phyloP scores from a whole-genome alignment of 176 grass and related monocot genomes.

The Tillandsia leiboldiana region DNA sequence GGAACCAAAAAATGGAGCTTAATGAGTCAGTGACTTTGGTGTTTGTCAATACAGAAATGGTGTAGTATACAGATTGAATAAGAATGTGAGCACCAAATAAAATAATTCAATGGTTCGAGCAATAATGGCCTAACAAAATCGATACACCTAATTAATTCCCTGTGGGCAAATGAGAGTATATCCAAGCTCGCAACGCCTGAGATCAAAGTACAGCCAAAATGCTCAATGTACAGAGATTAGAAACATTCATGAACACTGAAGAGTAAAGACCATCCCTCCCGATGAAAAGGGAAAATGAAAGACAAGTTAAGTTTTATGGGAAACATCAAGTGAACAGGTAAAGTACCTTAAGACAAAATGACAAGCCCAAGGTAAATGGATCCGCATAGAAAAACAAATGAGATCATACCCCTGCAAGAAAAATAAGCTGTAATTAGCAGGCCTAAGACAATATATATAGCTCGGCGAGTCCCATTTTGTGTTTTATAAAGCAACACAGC shows the following conservation, averaged over 20 bases:
- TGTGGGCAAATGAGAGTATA: not conserved
- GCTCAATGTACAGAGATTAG: not conserved
- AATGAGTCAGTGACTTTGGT: not conserved
- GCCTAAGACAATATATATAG: not conserved
- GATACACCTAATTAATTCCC: not conserved
- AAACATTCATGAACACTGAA: not conserved
- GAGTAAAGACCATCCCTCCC: not conserved
- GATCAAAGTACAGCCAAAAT: not conserved
- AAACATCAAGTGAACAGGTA: conserved; percentile 3
- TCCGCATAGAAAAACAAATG: conserved; percentile 67
- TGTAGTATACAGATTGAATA: not conserved
- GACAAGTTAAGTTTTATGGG: not conserved
- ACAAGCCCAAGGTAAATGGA: conserved; percentile 86
- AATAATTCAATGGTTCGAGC: not conserved
- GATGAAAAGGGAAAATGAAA: not conserved
- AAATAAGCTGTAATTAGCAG: conserved; percentile 16
- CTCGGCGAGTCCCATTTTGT: not conserved
- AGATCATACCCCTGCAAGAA: conserved; percentile 84
- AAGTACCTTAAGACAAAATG: conserved; percentile 85
- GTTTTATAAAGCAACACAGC: conserved; percentile 11
- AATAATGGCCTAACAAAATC: not conserved
- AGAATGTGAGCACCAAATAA: not conserved
- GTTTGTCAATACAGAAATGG: not conserved
- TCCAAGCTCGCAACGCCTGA: not conserved
- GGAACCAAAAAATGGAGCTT: not conserved